A percentile compares a stretch with the other conserved stretches of the same genome.
These are phyloP conservation scores for Coprinopsis sp. DNA, from an alignment of 768 basidiomycete genomes.

Conservation along the genomic window DNA sequence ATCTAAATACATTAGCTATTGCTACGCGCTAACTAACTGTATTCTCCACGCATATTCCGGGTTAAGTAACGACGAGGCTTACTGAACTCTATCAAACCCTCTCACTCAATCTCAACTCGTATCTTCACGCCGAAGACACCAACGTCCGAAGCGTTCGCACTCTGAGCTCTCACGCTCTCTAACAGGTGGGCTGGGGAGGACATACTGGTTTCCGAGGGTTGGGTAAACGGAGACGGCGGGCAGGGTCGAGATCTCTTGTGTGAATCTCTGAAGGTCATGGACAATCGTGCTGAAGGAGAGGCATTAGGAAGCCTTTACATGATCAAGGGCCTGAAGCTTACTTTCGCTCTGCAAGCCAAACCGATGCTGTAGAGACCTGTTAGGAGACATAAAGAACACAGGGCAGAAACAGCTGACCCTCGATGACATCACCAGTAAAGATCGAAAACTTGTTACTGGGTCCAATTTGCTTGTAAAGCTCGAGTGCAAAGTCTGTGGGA, in stretches of 20 bases:
- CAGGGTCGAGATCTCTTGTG: constrained; percentile 37
- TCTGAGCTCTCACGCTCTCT: too few species aligned
- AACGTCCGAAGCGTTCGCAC: too few species aligned
- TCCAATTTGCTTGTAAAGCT: constrained; percentile 37
- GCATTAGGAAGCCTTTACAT: neutral
- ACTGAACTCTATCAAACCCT: too few species aligned
- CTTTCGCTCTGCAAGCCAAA: constrained; percentile 44
- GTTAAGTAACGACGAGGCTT: too few species aligned
- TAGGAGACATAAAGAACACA: neutral
- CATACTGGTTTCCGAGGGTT: constrained; percentile 51
- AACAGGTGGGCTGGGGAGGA: constrained; percentile 1
- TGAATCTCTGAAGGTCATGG: constrained; percentile 41
- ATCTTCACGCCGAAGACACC: too few species aligned
- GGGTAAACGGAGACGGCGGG: constrained; percentile 43
- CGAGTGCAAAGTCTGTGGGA: constrained; percentile 39
- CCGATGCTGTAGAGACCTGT: constrained; percentile 30
- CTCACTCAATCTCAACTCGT: too few species aligned
- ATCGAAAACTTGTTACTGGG: constrained; percentile 45
- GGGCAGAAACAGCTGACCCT: constrained; percentile 32
- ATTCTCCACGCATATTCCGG: too few species aligned
- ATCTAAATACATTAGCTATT: too few species aligned
- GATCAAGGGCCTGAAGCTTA: neutral
- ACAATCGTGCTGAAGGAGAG: constrained; percentile 35
- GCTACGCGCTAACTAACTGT: too few species aligned
- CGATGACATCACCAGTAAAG: constrained; percentile 64